Conservation (phyloP, 139 green algal species). For the Nannochloris sp. region DNA sequence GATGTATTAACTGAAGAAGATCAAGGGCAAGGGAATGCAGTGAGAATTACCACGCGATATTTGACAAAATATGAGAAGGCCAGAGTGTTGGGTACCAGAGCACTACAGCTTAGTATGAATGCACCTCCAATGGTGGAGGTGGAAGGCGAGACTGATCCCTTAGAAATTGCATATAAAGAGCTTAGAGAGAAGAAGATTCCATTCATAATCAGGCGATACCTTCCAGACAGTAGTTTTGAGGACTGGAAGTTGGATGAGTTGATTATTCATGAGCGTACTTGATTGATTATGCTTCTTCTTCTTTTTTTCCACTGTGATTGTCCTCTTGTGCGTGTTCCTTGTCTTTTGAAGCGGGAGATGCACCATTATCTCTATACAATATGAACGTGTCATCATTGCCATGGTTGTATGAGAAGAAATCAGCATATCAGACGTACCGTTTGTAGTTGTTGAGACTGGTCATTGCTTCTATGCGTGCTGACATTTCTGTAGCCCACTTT, state of each 20-base stretch:
- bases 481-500: no score
- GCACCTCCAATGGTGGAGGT: constrained; percentile 91
- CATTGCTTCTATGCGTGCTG: no score
- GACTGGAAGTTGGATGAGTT: constrained; percentile 93
- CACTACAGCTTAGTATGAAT: constrained; percentile 92
- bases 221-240: constrained; percentile 94
- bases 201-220: constrained; percentile 94
- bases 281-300: not conserved
- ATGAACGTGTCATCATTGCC: no score
- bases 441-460: no score
- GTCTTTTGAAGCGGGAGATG: no score
- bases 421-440: no score
- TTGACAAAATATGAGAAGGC: constrained; percentile 98
- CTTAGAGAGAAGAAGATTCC: constrained; percentile 93
- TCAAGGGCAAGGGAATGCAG: constrained; percentile 18
- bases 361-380: no score
- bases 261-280: constrained; percentile 62
- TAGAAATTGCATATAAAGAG: constrained; percentile 92
- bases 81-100: constrained; percentile 84
- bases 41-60: constrained; percentile 86
- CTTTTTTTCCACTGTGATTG: no score
- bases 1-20: not conserved
- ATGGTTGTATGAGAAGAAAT: no score
- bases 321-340: no score
- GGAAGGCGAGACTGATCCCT: constrained; percentile 51